These are phyloP conservation scores for Solanum hybrid DNA, from an alignment of 305 asterid species.

Conservation along the genomic window DNA sequence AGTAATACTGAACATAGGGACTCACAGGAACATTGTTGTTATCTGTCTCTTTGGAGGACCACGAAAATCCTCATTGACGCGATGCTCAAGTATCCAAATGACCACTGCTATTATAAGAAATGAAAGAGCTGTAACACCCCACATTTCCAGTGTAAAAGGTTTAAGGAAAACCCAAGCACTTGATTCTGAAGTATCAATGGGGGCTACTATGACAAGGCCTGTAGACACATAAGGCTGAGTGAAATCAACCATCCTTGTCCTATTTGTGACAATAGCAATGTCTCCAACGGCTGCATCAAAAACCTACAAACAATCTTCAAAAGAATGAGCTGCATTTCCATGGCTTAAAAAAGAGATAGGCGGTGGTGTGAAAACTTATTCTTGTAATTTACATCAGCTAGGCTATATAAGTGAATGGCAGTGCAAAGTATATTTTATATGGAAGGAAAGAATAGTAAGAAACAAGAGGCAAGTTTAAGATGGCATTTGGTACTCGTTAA, in stretches of 20 bases:
- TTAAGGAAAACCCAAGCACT: conserved; percentile 50
- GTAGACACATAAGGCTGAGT: conserved; percentile 45
- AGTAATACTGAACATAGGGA: background rate
- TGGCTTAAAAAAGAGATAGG: background rate
- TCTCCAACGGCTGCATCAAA: conserved; percentile 54
- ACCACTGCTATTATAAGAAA: conserved; percentile 47
- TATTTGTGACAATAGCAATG: conserved; percentile 41
- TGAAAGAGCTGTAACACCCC: conserved; percentile 38
- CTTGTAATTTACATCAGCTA: background rate
- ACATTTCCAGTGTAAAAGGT: conserved; percentile 49
- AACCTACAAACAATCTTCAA: conserved; percentile 15
- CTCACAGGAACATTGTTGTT: conserved; percentile 43
- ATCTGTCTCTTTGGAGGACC: conserved; percentile 59
- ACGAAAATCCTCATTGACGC: conserved; percentile 54
- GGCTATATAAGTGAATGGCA: background rate
- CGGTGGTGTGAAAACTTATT: background rate
- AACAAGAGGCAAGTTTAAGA: background rate
- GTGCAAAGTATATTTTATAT: background rate
- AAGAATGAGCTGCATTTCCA: background rate
- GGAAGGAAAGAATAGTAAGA: background rate
- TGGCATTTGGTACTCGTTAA: background rate
- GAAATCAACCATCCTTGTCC: conserved; percentile 48
- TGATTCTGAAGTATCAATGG: conserved; percentile 24
- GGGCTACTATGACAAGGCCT: conserved; percentile 50
- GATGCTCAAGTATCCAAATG: conserved; percentile 65